Percentiles rank a stretch among this genome's conserved stretches.
phyloP scores from a whole-genome alignment of 108 stramenopile species.

The Bacterosira constricta region DNA sequence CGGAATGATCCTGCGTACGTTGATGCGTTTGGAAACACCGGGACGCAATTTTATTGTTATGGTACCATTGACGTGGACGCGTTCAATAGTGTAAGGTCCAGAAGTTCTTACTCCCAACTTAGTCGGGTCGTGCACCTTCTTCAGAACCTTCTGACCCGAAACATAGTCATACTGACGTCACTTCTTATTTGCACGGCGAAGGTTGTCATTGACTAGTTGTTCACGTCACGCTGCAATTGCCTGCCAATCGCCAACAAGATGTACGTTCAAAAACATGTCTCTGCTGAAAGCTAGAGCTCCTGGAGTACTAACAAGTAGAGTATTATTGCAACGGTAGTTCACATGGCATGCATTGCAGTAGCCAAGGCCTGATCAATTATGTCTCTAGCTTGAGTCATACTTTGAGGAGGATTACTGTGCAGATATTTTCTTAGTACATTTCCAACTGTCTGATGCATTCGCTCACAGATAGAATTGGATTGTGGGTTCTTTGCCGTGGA shows the following conservation, averaged over 20 bases:
- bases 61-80: slow-evolving; percentile 48
- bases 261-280: slow-evolving; percentile 53
- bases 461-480: slow-evolving; percentile 46
- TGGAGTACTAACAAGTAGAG: slow-evolving; percentile 30
- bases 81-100: slow-evolving; percentile 44
- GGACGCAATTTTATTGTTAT: slow-evolving; percentile 25
- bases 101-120: slow-evolving; percentile 24
- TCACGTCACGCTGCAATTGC: background rate
- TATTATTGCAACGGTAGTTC: slow-evolving; percentile 8
- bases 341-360: slow-evolving; percentile 25
- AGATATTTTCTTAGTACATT: slow-evolving; percentile 26
- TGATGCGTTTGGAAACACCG: background rate
- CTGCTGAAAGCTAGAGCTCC: slow-evolving; percentile 44
- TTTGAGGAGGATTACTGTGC: slow-evolving; percentile 9
- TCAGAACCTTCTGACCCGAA: slow-evolving; percentile 14
- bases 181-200: too few species aligned
- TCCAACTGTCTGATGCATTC: slow-evolving; percentile 46
- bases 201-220: too few species aligned
- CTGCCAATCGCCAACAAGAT: slow-evolving; percentile 16
- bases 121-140: slow-evolving; percentile 8
- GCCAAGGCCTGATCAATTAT: slow-evolving; percentile 28
- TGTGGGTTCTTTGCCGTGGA: slow-evolving; percentile 52
- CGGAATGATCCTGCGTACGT: slow-evolving; percentile 5
- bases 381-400: slow-evolving; percentile 1
- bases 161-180: background rate